phyloP scores from a whole-genome alignment of 2,329 filamentous ascomycete genomes.

The Rhexocercosporidium sp. region DNA sequence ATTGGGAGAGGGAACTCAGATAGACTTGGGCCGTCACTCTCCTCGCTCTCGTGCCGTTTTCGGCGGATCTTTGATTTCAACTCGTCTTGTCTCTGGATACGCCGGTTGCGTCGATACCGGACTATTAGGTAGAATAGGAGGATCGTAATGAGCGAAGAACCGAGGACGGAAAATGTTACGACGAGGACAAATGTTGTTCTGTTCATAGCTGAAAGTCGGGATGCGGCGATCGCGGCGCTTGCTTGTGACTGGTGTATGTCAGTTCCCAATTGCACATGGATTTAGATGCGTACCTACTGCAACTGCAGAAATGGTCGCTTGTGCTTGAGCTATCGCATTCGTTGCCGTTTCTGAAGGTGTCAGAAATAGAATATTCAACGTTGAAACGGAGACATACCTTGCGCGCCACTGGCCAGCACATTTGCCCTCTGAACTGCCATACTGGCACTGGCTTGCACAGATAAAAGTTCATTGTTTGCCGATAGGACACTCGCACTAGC shows the following conservation, averaged over 20 bases:
- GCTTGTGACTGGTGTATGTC: slow-evolving; percentile 4
- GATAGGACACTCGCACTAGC: slow-evolving; percentile 12
- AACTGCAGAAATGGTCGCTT: slow-evolving; percentile 19
- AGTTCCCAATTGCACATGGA: background rate
- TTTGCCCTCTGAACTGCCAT: slow-evolving; percentile 20
- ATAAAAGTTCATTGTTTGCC: slow-evolving; percentile 16
- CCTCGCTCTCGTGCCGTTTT: slow-evolving; percentile 10
- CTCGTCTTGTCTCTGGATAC: slow-evolving; percentile 16
- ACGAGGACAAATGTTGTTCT: slow-evolving; percentile 27
- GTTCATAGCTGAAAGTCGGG: slow-evolving; percentile 23
- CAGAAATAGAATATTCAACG: background rate
- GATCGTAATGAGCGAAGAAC: slow-evolving; percentile 33
- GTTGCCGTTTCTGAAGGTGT: slow-evolving; percentile 21
- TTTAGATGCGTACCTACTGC: slow-evolving; percentile 5
- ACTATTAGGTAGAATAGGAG: slow-evolving; percentile 26
- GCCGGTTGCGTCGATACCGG: slow-evolving; percentile 17
- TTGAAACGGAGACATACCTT: slow-evolving; percentile 7
- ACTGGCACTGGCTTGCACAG: slow-evolving; percentile 23
- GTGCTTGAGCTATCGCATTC: slow-evolving; percentile 21
- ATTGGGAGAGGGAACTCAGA: slow-evolving; percentile 25
- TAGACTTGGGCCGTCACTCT: slow-evolving; percentile 13
- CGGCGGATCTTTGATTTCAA: slow-evolving; percentile 22
- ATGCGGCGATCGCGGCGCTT: slow-evolving; percentile 20
- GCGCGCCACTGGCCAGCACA: slow-evolving; percentile 16
- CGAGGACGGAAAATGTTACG: slow-evolving; percentile 31